phyloP scores from a whole-genome alignment of 2,329 filamentous ascomycete genomes.

The Mycosphaerelloides madeirae region DNA sequence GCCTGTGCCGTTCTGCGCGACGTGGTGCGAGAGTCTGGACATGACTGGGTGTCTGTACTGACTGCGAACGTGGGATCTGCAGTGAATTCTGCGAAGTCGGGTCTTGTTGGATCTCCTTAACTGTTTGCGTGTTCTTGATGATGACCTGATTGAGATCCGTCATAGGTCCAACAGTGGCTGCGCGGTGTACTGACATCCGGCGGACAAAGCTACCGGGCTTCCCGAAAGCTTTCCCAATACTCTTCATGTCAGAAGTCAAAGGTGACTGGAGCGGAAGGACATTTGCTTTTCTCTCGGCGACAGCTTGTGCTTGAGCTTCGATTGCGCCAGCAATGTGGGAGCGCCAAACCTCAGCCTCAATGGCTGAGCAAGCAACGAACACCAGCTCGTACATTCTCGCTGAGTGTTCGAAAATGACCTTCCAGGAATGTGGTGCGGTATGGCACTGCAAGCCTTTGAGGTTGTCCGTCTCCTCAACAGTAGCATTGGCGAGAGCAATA shows the following conservation, averaged over 20 bases:
- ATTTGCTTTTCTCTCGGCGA: conserved; percentile 45
- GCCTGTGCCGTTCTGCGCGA: conserved; percentile 67
- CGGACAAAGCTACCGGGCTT: conserved; percentile 62
- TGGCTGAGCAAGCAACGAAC: conserved; percentile 75
- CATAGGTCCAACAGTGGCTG: conserved; percentile 67
- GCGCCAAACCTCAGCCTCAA: conserved; percentile 78
- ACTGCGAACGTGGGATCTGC: conserved; percentile 74
- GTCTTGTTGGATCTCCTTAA: conserved; percentile 48
- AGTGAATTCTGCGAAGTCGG: conserved; percentile 41
- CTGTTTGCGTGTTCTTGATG: conserved; percentile 75
- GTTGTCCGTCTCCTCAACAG: conserved; percentile 69
- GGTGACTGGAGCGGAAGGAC: conserved; percentile 55
- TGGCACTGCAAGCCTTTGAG: conserved; percentile 79
- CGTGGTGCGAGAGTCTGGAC: conserved; percentile 69
- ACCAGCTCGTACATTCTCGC: conserved; percentile 78
- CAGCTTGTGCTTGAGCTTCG: conserved; percentile 47
- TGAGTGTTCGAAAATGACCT: conserved; percentile 74
- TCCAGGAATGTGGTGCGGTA: conserved; percentile 85
- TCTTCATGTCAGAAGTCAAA: conserved; percentile 66
- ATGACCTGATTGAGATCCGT: conserved; percentile 70
- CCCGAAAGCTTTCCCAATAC: conserved; percentile 70
- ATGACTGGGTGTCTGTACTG: conserved; percentile 64
- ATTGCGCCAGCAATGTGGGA: conserved; percentile 56
- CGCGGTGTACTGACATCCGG: conserved; percentile 71
- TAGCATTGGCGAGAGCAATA: conserved; percentile 62